Base-by-base conservation (phyloP, 2,329 filamentous ascomycete species). In the Calonectria henricotiae region DNA sequence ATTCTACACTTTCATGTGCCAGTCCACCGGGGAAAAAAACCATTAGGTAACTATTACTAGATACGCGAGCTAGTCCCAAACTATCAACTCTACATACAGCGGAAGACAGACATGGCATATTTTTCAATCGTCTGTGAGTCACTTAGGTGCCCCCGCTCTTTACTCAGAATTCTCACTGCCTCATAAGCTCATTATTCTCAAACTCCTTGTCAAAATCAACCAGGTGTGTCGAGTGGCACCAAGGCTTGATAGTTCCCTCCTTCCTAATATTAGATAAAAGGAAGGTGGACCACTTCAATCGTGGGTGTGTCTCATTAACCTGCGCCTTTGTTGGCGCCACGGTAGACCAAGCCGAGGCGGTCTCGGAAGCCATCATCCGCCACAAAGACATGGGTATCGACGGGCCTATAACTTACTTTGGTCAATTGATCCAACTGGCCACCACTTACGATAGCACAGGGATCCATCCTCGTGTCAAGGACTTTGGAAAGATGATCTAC, bases 201-300 rank as follows among this genome's bases (percentile, higher is more conserved):
- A 93, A 87, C 13, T 85, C 85, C 13, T 86, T 82, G 1, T 85
- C 86, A 76, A 93, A 92, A 1, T 86, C 86, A 7, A 86, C 87
- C 62, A 91, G 84, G 60, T 87, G 83, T 3, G 90, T 93, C 1
- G 88, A 90, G 80, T 93, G 91, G 12, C 88, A 88, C 92, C 92
- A 94, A 2, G 91, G 92, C 84, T 94, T 94, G 39, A 89, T 70
- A 0, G 74, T 74, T 66, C 86, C 87, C 83, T 94, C 92, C 77
- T 88, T 83, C 6, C 85, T 80, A 61, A 94, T 89, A 0, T 87
- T 90, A 1, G 75, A 80, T 3, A 89, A 85, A 79, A 94, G 94
- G 78, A 91, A 94, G 1, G 80, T 79, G 61, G 87, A 89, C 92
- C 92, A 94, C 13, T 86, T 84, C 66, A 84, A 79, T 20, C 92